phyloP scores from a whole-genome alignment of 805 yeast species.

The Maudiozyma turicensis region DNA sequence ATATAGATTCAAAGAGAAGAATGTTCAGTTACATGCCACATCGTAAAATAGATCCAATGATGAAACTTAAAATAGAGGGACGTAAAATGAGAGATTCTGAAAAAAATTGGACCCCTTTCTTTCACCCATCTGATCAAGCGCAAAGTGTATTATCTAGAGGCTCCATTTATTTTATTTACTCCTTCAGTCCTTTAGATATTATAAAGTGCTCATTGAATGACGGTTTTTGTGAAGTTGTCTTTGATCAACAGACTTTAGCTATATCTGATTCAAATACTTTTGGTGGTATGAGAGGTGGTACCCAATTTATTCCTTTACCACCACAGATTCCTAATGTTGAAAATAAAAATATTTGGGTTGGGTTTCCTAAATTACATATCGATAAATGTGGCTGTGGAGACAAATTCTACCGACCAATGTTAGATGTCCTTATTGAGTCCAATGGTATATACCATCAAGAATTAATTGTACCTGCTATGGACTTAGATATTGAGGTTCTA shows the following conservation, averaged over 20 bases:
- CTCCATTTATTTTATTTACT: conserved; percentile 13
- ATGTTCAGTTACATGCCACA: conserved; percentile 6
- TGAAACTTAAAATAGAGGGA: conserved; percentile 1
- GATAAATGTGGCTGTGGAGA: conserved; percentile 15
- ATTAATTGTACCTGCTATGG: conserved; percentile 10
- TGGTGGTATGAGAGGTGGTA: conserved; percentile 16
- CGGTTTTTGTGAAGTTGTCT: conserved; percentile 12
- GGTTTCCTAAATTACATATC: conserved; percentile 15
- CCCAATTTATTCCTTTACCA: conserved; percentile 15
- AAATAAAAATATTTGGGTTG: conserved; percentile 15
- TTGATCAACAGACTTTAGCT: conserved; percentile 8
- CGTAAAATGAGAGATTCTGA: neutral
- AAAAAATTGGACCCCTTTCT: conserved; percentile 12
- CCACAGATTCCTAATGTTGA: conserved; percentile 9
- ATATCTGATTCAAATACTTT: conserved; percentile 6
- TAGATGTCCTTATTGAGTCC: conserved; percentile 11
- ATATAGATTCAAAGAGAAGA: neutral
- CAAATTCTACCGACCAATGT: conserved; percentile 13
- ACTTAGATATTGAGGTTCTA: conserved; percentile 10
- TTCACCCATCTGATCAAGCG: neutral
- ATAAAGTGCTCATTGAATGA: conserved; percentile 15
- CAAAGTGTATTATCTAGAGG: conserved; percentile 10
- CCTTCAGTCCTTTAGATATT: conserved; percentile 13
- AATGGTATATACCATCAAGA: conserved; percentile 14
- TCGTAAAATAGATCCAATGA: conserved; percentile 2